These are phyloP conservation scores for Russula sp. DNA, from an alignment of 768 basidiomycete species.

Conservation along the genomic window DNA sequence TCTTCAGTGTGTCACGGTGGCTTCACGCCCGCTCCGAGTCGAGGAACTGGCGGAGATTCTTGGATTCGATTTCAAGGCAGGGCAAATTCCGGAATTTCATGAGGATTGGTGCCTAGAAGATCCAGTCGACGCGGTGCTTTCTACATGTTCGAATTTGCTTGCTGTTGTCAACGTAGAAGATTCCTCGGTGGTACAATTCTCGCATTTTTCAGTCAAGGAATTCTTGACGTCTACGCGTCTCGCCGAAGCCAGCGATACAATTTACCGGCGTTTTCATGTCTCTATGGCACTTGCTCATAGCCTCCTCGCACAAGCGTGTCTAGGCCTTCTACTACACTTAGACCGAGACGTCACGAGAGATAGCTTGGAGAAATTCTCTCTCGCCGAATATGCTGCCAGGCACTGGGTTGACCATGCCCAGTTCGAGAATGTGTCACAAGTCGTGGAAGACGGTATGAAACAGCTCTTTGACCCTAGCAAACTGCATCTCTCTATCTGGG, in stretches of 20 bases:
- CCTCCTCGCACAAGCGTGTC: background rate
- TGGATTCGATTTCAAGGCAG: background rate
- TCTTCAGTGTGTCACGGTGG: background rate
- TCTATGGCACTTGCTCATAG: background rate
- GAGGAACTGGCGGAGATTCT: background rate
- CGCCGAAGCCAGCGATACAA: background rate
- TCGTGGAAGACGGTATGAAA: background rate
- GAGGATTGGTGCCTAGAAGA: background rate
- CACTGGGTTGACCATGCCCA: background rate
- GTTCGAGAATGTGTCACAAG: background rate
- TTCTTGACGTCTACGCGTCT: constrained; percentile 1
- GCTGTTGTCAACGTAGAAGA: background rate
- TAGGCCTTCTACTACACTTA: background rate
- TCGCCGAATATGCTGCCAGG: background rate
- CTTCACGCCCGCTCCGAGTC: background rate
- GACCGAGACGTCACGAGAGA: background rate
- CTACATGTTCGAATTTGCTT: background rate
- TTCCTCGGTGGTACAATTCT: background rate
- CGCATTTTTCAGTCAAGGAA: constrained; percentile 1
- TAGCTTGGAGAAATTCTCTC: background rate
- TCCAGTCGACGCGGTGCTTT: background rate
- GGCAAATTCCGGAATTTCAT: background rate
- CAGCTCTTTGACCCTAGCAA: background rate
- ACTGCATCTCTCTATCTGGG: background rate
- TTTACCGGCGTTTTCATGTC: background rate